Evolutionary conservation across 257 asterid genomes (phyloP).

Genomic region (Plantago major): DNA sequence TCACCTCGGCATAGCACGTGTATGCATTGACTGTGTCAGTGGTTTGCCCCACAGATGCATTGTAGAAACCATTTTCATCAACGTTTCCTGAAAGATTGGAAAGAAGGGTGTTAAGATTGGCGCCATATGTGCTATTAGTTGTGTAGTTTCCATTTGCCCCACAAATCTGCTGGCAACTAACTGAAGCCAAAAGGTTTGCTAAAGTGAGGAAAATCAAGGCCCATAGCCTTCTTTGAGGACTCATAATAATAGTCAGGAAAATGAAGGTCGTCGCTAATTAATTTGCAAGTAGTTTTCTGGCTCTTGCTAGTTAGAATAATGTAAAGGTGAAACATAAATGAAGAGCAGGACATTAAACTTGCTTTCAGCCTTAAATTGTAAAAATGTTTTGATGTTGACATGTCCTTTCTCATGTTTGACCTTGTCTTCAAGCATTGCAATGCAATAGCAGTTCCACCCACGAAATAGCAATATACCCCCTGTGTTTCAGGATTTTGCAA

Average conservation of each 20-base stretch:
- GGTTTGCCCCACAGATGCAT: slow-evolving; percentile 24
- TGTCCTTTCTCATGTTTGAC: too few species aligned
- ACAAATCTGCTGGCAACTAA: not conserved
- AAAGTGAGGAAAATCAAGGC: slow-evolving; percentile 8
- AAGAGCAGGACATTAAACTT: too few species aligned
- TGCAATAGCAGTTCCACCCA: too few species aligned
- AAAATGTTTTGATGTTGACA: too few species aligned
- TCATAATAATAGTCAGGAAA: not conserved
- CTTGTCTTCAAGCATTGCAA: too few species aligned
- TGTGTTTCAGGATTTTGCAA: too few species aligned
- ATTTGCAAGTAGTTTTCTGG: not conserved
- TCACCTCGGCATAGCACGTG: slow-evolving; percentile 33
- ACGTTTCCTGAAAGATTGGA: slow-evolving; percentile 22
- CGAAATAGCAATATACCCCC: too few species aligned
- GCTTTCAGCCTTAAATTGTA: too few species aligned
- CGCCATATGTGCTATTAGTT: slow-evolving; percentile 10
- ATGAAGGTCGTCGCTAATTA: not conserved
- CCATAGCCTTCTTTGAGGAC: not conserved
- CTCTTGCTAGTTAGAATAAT: too few species aligned
- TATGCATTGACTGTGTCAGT: slow-evolving; percentile 20
- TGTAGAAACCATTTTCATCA: slow-evolving; percentile 25
- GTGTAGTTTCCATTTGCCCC: slow-evolving; percentile 21
- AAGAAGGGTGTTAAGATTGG: slow-evolving; percentile 25
- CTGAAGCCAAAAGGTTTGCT: not conserved
- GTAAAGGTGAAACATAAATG: too few species aligned